A percentile compares a stretch with the other conserved stretches of the same genome.
Evolutionary conservation across 192 early-diverging fungal genomes (phyloP).

Genomic region (Coemansia sp.): DNA sequence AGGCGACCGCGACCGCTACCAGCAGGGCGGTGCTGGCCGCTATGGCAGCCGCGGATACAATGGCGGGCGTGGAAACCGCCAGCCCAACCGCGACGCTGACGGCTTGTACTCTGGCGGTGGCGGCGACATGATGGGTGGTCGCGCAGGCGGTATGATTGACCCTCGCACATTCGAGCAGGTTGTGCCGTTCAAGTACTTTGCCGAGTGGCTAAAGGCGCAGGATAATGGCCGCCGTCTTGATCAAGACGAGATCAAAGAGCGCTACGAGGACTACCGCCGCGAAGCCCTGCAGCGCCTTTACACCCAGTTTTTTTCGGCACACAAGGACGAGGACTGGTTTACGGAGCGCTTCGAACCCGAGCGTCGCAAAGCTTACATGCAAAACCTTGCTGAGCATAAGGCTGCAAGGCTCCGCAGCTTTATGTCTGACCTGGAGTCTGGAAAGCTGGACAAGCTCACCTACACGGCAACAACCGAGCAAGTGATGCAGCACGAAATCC

Average conservation of each 20-base stretch:
- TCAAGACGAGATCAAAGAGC: conserved; percentile 76
- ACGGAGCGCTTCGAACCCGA: conserved; percentile 87
- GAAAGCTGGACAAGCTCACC: conserved; percentile 64
- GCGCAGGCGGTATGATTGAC: conserved; percentile 55
- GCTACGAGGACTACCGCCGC: conserved; percentile 83
- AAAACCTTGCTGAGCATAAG: conserved; percentile 58
- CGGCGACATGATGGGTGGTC: conserved; percentile 20
- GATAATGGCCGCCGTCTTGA: conserved; percentile 61
- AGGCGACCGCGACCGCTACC: conserved; percentile 45
- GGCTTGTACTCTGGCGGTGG: conserved; percentile 40
- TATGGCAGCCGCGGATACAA: conserved; percentile 27
- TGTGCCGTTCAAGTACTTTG: conserved; percentile 72
- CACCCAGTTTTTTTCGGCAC: conserved; percentile 68
- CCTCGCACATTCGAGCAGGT: conserved; percentile 75
- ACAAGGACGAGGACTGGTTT: conserved; percentile 91
- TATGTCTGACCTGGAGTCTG: conserved; percentile 62
- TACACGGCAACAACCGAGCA: conserved; percentile 36
- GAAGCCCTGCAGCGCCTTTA: conserved; percentile 67
- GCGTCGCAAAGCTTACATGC: conserved; percentile 55
- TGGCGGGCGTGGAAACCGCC: conserved; percentile 44
- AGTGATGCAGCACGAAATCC: conserved; percentile 46
- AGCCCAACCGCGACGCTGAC: conserved; percentile 37
- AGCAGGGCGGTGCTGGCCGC: conserved; percentile 29
- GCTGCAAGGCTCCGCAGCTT: conserved; percentile 59
- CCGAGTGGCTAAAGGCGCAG: conserved; percentile 63